phyloP scores from a whole-genome alignment of 495 filamentous ascomycete species.

The Sphaerosporella brunnea region DNA sequence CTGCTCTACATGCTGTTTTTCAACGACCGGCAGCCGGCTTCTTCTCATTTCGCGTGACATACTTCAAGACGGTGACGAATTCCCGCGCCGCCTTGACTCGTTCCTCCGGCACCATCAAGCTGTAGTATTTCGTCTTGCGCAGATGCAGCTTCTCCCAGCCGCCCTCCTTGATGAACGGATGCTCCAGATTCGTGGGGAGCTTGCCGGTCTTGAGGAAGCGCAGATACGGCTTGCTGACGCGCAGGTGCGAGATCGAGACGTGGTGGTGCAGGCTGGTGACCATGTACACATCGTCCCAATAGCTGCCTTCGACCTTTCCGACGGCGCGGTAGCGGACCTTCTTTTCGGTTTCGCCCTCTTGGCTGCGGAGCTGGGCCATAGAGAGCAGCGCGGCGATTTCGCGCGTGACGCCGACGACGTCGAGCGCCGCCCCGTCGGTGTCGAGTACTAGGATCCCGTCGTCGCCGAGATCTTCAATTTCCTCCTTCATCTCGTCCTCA shows the following conservation, averaged over 20 bases:
- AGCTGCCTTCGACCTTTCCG: conserved; percentile 11
- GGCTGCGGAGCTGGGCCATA: conserved; percentile 20
- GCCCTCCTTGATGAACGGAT: conserved; percentile 18
- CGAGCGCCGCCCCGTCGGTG: conserved; percentile 17
- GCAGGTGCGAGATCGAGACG: conserved; percentile 16
- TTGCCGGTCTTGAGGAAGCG: conserved; percentile 24
- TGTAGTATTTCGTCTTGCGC: conserved; percentile 20
- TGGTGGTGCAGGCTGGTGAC: conserved; percentile 23
- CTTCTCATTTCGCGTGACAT: conserved; percentile 15
- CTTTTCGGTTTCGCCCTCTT: conserved; percentile 17
- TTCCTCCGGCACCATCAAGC: conserved; percentile 20
- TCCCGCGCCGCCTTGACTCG: conserved; percentile 19
- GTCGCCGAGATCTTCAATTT: conserved; percentile 10
- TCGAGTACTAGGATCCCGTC: conserved; percentile 14
- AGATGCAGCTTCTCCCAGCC: conserved; percentile 22
- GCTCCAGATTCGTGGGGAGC: conserved; percentile 15
- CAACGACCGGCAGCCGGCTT: too few relatives aligned
- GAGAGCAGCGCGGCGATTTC: conserved; percentile 20
- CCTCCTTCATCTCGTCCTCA: conserved; percentile 10
- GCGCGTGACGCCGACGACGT: conserved; percentile 20
- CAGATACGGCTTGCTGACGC: conserved; percentile 21
- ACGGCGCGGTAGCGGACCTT: conserved; percentile 20
- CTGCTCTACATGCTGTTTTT: too few relatives aligned
- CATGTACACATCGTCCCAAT: conserved; percentile 26
- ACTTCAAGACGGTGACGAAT: conserved; percentile 16